phyloP scores from a whole-genome alignment of 805 yeast species.

The Lachancea cidri region DNA sequence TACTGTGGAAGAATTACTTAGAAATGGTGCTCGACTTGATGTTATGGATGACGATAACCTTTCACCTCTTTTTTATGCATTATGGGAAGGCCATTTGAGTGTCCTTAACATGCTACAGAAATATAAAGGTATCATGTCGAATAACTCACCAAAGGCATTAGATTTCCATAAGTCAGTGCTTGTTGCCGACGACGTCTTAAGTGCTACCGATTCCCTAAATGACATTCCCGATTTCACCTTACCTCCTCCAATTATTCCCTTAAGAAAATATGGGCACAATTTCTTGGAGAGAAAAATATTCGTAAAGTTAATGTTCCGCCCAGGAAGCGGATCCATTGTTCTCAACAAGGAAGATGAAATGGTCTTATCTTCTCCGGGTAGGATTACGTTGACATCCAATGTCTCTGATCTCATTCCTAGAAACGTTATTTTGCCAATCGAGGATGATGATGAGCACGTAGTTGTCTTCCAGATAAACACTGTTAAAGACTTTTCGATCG shows the following conservation, averaged over 20 bases:
- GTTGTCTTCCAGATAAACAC: slow-evolving; percentile 82
- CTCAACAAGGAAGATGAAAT: slow-evolving; percentile 41
- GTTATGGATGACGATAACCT: slow-evolving; percentile 74
- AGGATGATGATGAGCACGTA: slow-evolving; percentile 49
- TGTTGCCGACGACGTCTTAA: slow-evolving; percentile 6
- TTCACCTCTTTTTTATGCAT: slow-evolving; percentile 81
- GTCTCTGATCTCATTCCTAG: slow-evolving; percentile 83
- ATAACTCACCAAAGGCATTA: slow-evolving; percentile 2
- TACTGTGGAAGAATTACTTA: slow-evolving; percentile 65
- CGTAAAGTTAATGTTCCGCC: slow-evolving; percentile 66
- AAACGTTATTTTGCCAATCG: slow-evolving; percentile 72
- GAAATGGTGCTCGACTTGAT: slow-evolving; percentile 63
- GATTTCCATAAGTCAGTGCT: slow-evolving; percentile 1
- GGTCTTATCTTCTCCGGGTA: slow-evolving; percentile 55
- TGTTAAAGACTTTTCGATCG: slow-evolving; percentile 68
- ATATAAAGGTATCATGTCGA: slow-evolving; percentile 9
- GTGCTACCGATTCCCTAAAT: slow-evolving; percentile 36
- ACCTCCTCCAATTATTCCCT: slow-evolving; percentile 95
- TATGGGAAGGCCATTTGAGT: slow-evolving; percentile 89
- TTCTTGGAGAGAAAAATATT: slow-evolving; percentile 86
- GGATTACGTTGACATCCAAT: slow-evolving; percentile 75
- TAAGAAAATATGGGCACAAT: slow-evolving; percentile 92
- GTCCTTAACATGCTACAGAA: slow-evolving; percentile 66
- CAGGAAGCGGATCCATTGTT: slow-evolving; percentile 41
- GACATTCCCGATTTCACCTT: slow-evolving; percentile 83